phyloP scores from a whole-genome alignment of 2,329 filamentous ascomycete species.

The Fusarium kyushuense region DNA sequence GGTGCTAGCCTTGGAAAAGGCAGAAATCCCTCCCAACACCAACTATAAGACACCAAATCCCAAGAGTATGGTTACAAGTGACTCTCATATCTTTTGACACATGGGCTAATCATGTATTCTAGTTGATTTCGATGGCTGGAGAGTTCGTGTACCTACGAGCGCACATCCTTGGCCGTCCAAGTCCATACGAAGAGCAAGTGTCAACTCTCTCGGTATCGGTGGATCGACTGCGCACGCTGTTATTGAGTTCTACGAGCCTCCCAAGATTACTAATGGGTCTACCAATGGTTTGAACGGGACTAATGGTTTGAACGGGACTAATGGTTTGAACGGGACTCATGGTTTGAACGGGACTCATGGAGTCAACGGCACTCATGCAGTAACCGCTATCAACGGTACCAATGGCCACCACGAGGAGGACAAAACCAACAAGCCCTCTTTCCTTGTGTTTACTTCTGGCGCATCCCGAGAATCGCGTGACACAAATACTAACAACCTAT shows the following conservation, averaged over 20 bases:
- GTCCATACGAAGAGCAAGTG: slow-evolving; percentile 44
- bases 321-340: not conserved
- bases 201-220: slow-evolving; percentile 57
- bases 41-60: slow-evolving; percentile 45
- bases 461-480: slow-evolving; percentile 37
- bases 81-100: too few species aligned
- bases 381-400: slow-evolving; percentile 4
- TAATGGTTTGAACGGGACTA: too few species aligned
- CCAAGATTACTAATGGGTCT: slow-evolving; percentile 2
- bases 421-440: slow-evolving; percentile 4
- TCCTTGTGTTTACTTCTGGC: slow-evolving; percentile 39
- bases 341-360: not conserved
- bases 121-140: slow-evolving; percentile 45
- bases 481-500: slow-evolving; percentile 28
- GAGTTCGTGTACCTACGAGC: slow-evolving; percentile 40
- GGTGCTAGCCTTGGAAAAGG: slow-evolving; percentile 45
- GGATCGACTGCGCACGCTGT: slow-evolving; percentile 60
- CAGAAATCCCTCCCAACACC: slow-evolving; percentile 45
- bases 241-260: slow-evolving; percentile 48
- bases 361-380: not conserved
- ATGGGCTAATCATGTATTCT: too few species aligned
- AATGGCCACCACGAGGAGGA: slow-evolving; percentile 21
- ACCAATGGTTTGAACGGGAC: not conserved
- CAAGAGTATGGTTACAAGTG: slow-evolving; percentile 32
- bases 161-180: slow-evolving; percentile 44